Percentiles rank a stretch among this genome's conserved stretches.
phyloP scores from a whole-genome alignment of 768 basidiomycete genomes.

The Dentipellis fragilis region DNA sequence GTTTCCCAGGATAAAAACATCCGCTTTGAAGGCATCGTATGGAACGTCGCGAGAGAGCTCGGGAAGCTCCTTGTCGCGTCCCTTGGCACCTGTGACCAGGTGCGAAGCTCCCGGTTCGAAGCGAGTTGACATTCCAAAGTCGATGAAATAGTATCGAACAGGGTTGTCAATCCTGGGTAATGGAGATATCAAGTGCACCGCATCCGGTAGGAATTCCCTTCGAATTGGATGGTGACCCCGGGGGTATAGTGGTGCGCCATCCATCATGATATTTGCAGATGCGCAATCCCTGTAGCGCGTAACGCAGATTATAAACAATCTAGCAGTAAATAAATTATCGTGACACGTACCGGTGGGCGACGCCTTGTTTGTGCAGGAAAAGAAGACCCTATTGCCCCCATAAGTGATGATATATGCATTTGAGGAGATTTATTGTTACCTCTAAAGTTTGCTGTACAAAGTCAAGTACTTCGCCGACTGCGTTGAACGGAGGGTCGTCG shows the following conservation, averaged over 20 bases:
- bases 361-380: neutral
- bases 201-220: constrained; percentile 22
- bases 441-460: neutral
- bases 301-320: neutral
- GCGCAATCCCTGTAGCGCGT: constrained; percentile 8
- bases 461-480: neutral
- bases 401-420: neutral
- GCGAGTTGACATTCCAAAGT: constrained; percentile 21
- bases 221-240: constrained; percentile 16
- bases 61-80: constrained; percentile 16
- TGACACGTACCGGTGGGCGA: neutral
- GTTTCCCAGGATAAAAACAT: constrained; percentile 19
- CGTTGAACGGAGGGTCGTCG: neutral
- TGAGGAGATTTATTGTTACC: neutral
- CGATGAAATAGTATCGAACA: constrained; percentile 30
- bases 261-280: constrained; percentile 15
- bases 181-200: constrained; percentile 18
- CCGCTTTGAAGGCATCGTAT: constrained; percentile 18
- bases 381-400: neutral
- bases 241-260: constrained; percentile 10
- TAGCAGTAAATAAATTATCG: neutral
- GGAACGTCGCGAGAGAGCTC: constrained; percentile 14
- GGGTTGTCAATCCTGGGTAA: constrained; percentile 24
- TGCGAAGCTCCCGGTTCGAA: constrained; percentile 9
- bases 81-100: constrained; percentile 10